These are phyloP conservation scores for Colletotrichum costaricense DNA, from an alignment of 2,329 filamentous ascomycete species.

Conservation along the genomic window DNA sequence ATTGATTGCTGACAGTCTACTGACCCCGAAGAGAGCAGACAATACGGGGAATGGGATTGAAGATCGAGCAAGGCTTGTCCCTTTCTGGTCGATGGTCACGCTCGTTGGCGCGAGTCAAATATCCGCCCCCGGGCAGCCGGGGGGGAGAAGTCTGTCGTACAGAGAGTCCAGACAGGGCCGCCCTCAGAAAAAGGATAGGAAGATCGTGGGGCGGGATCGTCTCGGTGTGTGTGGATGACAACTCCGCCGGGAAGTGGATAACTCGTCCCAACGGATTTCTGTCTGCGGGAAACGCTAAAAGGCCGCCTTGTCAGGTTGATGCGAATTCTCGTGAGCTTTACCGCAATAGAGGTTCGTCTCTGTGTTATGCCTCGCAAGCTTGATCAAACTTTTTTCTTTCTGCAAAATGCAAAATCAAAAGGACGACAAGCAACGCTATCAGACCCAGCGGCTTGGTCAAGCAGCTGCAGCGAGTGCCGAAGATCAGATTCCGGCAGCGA, in stretches of 20 bases:
- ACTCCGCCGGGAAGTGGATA: background rate
- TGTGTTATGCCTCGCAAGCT: background rate
- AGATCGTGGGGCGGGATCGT: background rate
- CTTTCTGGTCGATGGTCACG: background rate
- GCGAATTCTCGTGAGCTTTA: background rate
- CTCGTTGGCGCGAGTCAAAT: background rate
- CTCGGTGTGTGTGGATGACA: background rate
- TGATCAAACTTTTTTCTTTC: background rate
- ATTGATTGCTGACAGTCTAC: background rate
- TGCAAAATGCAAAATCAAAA: background rate
- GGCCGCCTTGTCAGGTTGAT: background rate
- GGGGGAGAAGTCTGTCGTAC: background rate
- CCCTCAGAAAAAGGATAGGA: background rate
- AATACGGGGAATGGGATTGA: background rate
- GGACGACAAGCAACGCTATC: background rate
- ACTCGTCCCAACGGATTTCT: background rate
- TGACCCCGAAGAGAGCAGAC: background rate
- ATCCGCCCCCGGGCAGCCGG: background rate
- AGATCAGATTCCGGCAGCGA: constrained; percentile 7
- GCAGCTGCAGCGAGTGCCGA: constrained; percentile 1
- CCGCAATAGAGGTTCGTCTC: background rate
- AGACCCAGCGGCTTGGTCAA: constrained; percentile 1
- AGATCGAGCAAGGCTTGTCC: background rate
- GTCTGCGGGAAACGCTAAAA: background rate
- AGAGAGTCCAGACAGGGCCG: background rate